A percentile compares a stretch with the other conserved stretches of the same genome.
Conservation (phyloP, 257 asterid genomes). For the Ophiorrhiza pumila region DNA sequence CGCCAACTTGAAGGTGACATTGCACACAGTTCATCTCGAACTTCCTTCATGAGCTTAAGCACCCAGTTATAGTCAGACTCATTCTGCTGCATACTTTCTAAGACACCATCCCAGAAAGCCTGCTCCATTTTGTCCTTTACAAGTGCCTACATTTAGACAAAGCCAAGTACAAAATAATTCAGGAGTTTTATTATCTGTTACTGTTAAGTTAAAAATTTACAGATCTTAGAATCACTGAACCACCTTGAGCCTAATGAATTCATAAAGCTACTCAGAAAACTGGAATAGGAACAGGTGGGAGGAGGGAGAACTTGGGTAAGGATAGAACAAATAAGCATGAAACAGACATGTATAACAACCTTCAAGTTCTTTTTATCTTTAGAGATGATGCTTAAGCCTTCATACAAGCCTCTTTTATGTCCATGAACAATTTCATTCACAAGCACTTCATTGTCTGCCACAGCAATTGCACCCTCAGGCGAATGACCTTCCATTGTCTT, state of each 20-base stretch:
- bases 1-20: slow-evolving; percentile 84
- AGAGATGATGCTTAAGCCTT: slow-evolving; percentile 29
- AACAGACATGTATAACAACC: slow-evolving; percentile 35
- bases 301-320: background rate
- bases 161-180: slow-evolving; percentile 11
- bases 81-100: slow-evolving; percentile 64
- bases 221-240: background rate
- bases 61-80: slow-evolving; percentile 56
- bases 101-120: slow-evolving; percentile 87
- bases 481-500: slow-evolving; percentile 33
- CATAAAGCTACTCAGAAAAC: background rate
- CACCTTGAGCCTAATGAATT: background rate
- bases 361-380: slow-evolving; percentile 35
- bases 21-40: slow-evolving; percentile 67
- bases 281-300: background rate
- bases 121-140: slow-evolving; percentile 65
- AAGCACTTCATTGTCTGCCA: slow-evolving; percentile 56
- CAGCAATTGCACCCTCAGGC: background rate
- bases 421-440: slow-evolving; percentile 87
- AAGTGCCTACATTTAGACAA: slow-evolving; percentile 33
- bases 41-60: slow-evolving; percentile 74
- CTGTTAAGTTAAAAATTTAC: background rate
- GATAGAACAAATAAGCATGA: background rate
- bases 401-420: slow-evolving; percentile 32
- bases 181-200: background rate